Evolutionary conservation across 108 stramenopile genomes (phyloP), one percentile per base, ranked within the genome.

Genomic region (Skeletonema menzelii): DNA sequence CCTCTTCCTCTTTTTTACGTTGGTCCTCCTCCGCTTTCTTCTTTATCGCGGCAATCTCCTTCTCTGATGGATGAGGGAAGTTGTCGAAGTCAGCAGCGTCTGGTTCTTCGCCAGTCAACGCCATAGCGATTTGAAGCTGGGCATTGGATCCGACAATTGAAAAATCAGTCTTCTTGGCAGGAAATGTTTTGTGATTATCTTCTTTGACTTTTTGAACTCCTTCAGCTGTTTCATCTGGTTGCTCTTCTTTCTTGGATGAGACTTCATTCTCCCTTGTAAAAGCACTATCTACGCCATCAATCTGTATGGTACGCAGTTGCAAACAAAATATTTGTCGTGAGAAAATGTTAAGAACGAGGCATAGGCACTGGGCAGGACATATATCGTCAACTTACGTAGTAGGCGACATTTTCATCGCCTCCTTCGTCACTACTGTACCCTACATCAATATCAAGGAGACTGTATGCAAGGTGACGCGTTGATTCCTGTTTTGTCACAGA

Each of bases 401-500:
- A 90, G 24, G 85, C 88, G 70, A 85, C 77, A 22, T 91, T 88
- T 65, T 95, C 93, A 60, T 89, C 88, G n/a, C 94, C 94, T 40
- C 91, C 94, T 86, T 95, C 94, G 58, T 95, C 94, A 62, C 91
- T 92, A 61, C 91, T 92, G 73, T 95, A 88, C 2, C 90, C 94
- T n/a, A 95, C 68, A 71, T 95, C 94, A 14, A 90, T 56, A 31
- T 83, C 87, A 44, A 95, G 79, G 11, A 95, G 67, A 1, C 88
- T 80, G 56, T 58, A 84, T 1, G 88, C 90, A 46, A 92, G 69
- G 17, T 85, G 88, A 19, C 82, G 79, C 10, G 94, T 92, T n/a
- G 87, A 84, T 68, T 92, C 88, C n/a, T 85, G 77, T 27, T 79
- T 86, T 35, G 78, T 19, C 13, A 86, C 65, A 38, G 72, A 35